Base-by-base conservation (phyloP, 495 filamentous ascomycete genomes). In the Entonaema liquescens region DNA sequence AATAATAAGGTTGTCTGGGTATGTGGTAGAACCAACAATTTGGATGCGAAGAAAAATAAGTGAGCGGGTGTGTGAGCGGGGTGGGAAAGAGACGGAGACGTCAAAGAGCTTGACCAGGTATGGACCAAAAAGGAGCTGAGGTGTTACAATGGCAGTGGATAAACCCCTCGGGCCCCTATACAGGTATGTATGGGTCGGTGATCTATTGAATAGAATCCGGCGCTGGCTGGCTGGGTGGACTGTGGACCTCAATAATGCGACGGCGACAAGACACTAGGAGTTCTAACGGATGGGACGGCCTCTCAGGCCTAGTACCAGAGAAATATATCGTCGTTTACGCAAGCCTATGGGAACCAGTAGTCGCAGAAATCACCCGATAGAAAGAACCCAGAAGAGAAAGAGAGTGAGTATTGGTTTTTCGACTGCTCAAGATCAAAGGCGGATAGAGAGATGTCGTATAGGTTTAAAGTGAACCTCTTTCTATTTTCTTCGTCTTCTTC, bases 81-180 rank as follows among this genome's bases (percentile, higher is more conserved):
- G 56, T 5, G 62, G 52, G 35, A 1, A 25, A 11, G 40, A 42
- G 61, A 3, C 61, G 35, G 44, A 53, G 26, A 29, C 55, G 65
- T 68, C 70, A 68, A 68, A 73, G 65, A 73, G 70, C 70, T 73
- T 35, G 59, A 72, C 56, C 15, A 26, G 42, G 13, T 19, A 9
- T 44, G 23, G 31, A 38, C 21, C 13, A 47, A 29, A 70, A 50
- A 44, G 19, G 54, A 50, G 65, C 49, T 31, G 33, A 57, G 59
- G 55, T 26, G 70, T 73, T 73, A 44, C 70, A 73, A 66, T 33
- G 52, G 8, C 70, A 52, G 70, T 73, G 70, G 70, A 65, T 73
- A 60, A 70, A 60, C 64, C 70, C 65, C 59, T 65, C 60, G 49
- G 70, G 56, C 44, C 68, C 70, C 55, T 40, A 40, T 56, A 4